Evolutionary conservation across 495 filamentous ascomycete species (phyloP).

Genomic region (Aspergillus bertholletiae): DNA sequence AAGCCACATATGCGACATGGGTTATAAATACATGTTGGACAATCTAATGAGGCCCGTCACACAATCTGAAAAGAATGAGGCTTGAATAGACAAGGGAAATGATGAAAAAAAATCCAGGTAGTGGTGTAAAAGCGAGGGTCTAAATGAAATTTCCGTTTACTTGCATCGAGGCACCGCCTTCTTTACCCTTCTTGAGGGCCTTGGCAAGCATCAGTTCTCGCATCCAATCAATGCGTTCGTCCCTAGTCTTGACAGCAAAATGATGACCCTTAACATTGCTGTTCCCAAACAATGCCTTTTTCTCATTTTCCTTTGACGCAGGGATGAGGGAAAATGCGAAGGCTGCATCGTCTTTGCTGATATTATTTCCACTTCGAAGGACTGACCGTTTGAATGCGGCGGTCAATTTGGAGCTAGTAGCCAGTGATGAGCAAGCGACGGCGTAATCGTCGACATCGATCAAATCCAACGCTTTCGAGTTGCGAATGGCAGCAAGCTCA

Average conservation of each 20-base stretch:
- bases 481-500: constrained; percentile 44
- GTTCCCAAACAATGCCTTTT: constrained; percentile 40
- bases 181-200: constrained; percentile 70
- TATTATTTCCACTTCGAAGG: constrained; percentile 54
- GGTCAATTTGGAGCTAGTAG: constrained; percentile 71
- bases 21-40: neutral
- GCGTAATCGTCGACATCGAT: constrained; percentile 96
- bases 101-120: too few species aligned
- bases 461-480: constrained; percentile 61
- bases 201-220: constrained; percentile 95
- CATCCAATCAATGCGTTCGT: constrained; percentile 98
- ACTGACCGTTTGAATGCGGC: constrained; percentile 85
- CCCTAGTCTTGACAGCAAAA: constrained; percentile 81
- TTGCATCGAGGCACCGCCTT: constrained; percentile 73
- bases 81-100: too few species aligned
- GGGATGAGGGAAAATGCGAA: constrained; percentile 94
- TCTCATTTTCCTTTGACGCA: constrained; percentile 43
- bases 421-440: constrained; percentile 78
- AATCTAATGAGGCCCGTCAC: neutral
- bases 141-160: constrained; percentile 81
- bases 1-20: neutral
- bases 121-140: neutral
- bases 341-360: constrained; percentile 49
- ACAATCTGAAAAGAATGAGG: neutral
- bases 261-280: constrained; percentile 76